phyloP scores from a whole-genome alignment of 1,284 basidiomycete genomes.

The Pulveroboletus sp. region DNA sequence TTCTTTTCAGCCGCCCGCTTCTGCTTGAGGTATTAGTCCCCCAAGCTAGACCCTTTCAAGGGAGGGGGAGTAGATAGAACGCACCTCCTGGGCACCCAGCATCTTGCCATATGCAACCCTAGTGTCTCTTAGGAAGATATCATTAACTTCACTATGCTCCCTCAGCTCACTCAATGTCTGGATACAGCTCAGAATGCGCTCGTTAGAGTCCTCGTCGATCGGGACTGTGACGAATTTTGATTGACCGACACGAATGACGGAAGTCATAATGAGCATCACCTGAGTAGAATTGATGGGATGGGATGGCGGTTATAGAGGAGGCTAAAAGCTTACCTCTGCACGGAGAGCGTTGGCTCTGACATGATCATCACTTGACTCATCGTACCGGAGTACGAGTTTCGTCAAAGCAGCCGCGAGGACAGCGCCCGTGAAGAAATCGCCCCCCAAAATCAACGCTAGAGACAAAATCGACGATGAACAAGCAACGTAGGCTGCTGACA shows the following conservation, averaged over 20 bases:
- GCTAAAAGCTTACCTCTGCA: conserved; percentile 66
- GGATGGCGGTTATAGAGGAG: neutral
- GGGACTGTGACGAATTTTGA: conserved; percentile 91
- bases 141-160: conserved; percentile 61
- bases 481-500: neutral
- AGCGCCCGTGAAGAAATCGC: conserved; percentile 96
- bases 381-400: conserved; percentile 88
- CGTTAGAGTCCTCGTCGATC: conserved; percentile 97
- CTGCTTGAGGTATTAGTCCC: conserved; percentile 27
- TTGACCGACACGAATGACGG: conserved; percentile 94
- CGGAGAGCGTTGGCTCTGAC: conserved; percentile 72
- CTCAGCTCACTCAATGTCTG: conserved; percentile 86
- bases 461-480: neutral
- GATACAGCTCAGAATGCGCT: conserved; percentile 96
- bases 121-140: conserved; percentile 93
- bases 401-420: conserved; percentile 89
- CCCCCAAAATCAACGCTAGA: conserved; percentile 84
- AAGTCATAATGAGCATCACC: conserved; percentile 99
- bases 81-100: conserved; percentile 88
- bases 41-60: neutral
- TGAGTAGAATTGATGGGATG: conserved; percentile 29
- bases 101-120: conserved; percentile 94
- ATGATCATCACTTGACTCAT: conserved; percentile 60
- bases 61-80: conserved; percentile 13
- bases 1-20: conserved; percentile 90